These are phyloP conservation scores for Neoascochyta sp. DNA, from an alignment of 2,329 filamentous ascomycete genomes.

Conservation along the genomic window DNA sequence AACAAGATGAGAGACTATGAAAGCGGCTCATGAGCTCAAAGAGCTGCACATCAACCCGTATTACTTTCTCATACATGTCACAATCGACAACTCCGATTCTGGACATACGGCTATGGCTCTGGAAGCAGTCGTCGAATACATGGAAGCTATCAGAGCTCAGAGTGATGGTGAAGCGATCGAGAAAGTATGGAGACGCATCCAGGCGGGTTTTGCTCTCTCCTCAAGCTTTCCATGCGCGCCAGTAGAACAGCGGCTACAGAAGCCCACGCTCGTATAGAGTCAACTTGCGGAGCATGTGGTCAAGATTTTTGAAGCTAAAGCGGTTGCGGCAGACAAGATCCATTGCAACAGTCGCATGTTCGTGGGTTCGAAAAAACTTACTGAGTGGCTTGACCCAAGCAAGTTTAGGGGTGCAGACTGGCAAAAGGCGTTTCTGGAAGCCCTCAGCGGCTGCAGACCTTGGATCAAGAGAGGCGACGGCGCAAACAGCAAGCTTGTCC, in stretches of 20 bases:
- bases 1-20: no score
- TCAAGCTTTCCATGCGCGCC: no score
- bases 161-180: slow-evolving; percentile 31
- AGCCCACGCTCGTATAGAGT: no score
- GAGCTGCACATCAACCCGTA: slow-evolving; percentile 45
- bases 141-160: slow-evolving; percentile 26
- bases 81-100: slow-evolving; percentile 50
- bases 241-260: no score
- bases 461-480: not conserved
- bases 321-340: slow-evolving; percentile 39
- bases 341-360: slow-evolving; percentile 41
- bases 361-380: slow-evolving; percentile 18
- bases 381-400: not conserved
- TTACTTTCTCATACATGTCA: slow-evolving; percentile 51
- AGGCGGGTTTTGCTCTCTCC: no score
- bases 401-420: not conserved
- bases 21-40: slow-evolving; percentile 43
- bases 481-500: not conserved
- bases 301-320: slow-evolving; percentile 40
- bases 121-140: slow-evolving; percentile 37
- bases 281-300: no score
- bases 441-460: not conserved
- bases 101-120: slow-evolving; percentile 50
- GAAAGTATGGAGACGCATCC: slow-evolving; percentile 42
- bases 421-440: not conserved